A percentile compares a stretch with the other conserved stretches of the same genome.
phyloP scores from a whole-genome alignment of 345 rosid genomes.

The Hirschfeldia incana region DNA sequence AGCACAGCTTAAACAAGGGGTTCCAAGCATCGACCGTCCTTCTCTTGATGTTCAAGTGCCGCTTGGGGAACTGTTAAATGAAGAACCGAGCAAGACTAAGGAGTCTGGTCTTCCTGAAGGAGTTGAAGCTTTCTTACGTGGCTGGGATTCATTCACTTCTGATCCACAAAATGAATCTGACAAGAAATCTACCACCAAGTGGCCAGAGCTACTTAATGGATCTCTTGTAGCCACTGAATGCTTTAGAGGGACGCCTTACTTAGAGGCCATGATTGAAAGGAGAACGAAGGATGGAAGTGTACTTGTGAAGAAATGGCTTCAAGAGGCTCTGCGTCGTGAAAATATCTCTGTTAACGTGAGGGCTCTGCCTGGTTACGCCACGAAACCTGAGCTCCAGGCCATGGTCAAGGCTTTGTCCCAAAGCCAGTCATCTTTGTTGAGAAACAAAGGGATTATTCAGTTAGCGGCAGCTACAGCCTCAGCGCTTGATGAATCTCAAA shows the following conservation, averaged over 20 bases:
- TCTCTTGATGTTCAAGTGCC: constrained; percentile 82
- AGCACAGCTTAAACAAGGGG: constrained; percentile 49
- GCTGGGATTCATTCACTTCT: constrained; percentile 61
- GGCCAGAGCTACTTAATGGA: constrained; percentile 55
- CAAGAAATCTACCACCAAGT: constrained; percentile 39
- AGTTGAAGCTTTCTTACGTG: constrained; percentile 63
- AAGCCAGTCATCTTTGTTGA: constrained; percentile 61
- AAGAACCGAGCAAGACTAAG: constrained; percentile 48
- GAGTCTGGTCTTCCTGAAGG: constrained; percentile 52
- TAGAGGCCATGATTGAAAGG: constrained; percentile 87
- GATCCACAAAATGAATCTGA: constrained; percentile 44
- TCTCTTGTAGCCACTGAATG: constrained; percentile 70
- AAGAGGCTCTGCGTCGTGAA: constrained; percentile 72
- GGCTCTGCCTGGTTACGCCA: constrained; percentile 63
- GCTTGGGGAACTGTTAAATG: constrained; percentile 57
- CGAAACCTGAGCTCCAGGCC: constrained; percentile 64
- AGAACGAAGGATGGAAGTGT: constrained; percentile 80
- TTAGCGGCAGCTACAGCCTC: constrained; percentile 68
- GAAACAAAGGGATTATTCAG: constrained; percentile 85
- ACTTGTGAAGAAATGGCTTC: constrained; percentile 93
- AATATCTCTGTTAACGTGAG: constrained; percentile 58
- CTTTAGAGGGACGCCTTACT: constrained; percentile 77
- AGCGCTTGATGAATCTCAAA: constrained; percentile 66
- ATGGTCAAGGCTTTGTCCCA: constrained; percentile 67
- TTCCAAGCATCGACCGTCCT: constrained; percentile 53